A percentile compares a stretch with the other conserved stretches of the same genome.
phyloP scores from a whole-genome alignment of 2,329 filamentous ascomycete genomes.

The Ploettnerulaceae sp. region DNA sequence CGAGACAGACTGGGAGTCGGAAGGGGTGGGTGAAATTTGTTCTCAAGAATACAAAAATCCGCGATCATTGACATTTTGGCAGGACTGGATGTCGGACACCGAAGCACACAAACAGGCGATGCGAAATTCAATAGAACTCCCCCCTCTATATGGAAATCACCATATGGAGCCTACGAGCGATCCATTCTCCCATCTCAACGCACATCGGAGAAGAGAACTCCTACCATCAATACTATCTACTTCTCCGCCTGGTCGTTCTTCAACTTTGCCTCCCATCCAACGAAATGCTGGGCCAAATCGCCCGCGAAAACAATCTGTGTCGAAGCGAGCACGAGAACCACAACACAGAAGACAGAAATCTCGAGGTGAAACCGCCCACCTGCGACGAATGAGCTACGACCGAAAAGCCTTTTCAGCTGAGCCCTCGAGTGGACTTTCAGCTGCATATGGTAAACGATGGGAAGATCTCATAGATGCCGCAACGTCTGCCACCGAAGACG shows the following conservation, averaged over 20 bases:
- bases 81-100: slow-evolving; percentile 70
- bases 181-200: slow-evolving; percentile 59
- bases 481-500: slow-evolving; percentile 83
- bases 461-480: slow-evolving; percentile 94
- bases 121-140: slow-evolving; percentile 63
- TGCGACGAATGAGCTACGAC: slow-evolving; percentile 63
- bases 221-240: slow-evolving; percentile 77
- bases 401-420: slow-evolving; percentile 85
- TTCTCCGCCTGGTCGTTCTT: slow-evolving; percentile 81
- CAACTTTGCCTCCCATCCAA: slow-evolving; percentile 80
- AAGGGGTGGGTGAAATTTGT: slow-evolving; percentile 53
- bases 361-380: slow-evolving; percentile 58
- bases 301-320: slow-evolving; percentile 80
- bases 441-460: slow-evolving; percentile 80
- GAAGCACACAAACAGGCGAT: slow-evolving; percentile 60
- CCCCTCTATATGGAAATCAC: slow-evolving; percentile 54
- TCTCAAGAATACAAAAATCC: slow-evolving; percentile 4
- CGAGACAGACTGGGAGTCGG: slow-evolving; percentile 72
- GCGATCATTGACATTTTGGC: slow-evolving; percentile 18
- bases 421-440: slow-evolving; percentile 51
- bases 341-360: slow-evolving; percentile 81
- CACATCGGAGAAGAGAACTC: slow-evolving; percentile 62
- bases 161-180: slow-evolving; percentile 57
- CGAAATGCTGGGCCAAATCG: slow-evolving; percentile 65
- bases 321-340: slow-evolving; percentile 67